These are phyloP conservation scores for Phyllosticta capitalensis DNA, from an alignment of 2,329 filamentous ascomycete genomes.

Conservation along the genomic window DNA sequence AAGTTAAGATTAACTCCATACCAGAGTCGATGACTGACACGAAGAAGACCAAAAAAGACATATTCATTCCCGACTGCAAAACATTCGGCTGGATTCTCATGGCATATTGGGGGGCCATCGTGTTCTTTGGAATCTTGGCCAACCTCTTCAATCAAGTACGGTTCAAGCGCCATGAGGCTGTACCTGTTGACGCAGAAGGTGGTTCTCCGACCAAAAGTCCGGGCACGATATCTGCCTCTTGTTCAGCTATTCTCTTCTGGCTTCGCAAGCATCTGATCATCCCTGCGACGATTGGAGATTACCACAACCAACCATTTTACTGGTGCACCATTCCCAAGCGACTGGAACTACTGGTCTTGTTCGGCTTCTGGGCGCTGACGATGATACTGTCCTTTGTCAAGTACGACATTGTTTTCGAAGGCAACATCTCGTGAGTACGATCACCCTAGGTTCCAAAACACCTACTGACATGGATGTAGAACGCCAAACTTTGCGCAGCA, in stretches of 20 bases:
- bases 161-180: conserved; percentile 8
- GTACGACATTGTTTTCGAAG: conserved; percentile 34
- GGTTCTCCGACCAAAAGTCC: not conserved
- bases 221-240: not conserved
- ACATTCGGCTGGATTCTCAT: not conserved
- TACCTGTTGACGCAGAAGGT: conserved; percentile 11
- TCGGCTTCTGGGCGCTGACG: conserved; percentile 37
- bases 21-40: not conserved
- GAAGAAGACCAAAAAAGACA: not conserved
- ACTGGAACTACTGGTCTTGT: conserved; percentile 36
- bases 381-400: conserved; percentile 33
- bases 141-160: conserved; percentile 20
- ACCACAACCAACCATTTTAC: conserved; percentile 32
- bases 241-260: conserved; percentile 20
- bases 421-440: conserved; percentile 38
- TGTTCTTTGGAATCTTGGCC: conserved; percentile 26
- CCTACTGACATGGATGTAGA: not conserved
- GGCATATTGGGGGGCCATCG: conserved; percentile 31
- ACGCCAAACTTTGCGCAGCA: conserved; percentile 29
- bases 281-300: conserved; percentile 34
- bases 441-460: not conserved
- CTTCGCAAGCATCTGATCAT: conserved; percentile 31
- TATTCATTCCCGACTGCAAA: not conserved
- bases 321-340: conserved; percentile 41
- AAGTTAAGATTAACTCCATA: not conserved